These are phyloP conservation scores for Ascoidea rubescens DNA, from an alignment of 805 yeast species.

Conservation along the genomic window DNA sequence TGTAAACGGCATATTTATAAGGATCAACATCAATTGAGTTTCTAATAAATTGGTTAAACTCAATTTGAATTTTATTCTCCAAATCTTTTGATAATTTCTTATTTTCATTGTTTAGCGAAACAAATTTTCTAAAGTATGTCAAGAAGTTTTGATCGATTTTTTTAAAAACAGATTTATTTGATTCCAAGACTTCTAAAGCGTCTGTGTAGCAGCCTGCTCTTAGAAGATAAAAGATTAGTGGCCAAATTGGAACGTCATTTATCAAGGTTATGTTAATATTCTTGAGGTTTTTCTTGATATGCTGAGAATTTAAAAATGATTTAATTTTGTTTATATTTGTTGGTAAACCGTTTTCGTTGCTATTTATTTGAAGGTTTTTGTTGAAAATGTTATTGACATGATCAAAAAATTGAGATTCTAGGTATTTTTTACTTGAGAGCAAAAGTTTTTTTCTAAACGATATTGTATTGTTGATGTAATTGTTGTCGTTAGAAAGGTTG, in stretches of 20 bases:
- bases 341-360: conserved; percentile 42
- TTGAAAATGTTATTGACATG: conserved; percentile 54
- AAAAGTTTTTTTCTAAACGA: conserved; percentile 32
- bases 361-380: conserved; percentile 23
- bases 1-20: conserved; percentile 78
- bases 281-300: conserved; percentile 29
- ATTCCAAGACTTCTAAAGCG: conserved; percentile 54
- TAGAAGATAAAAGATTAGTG: conserved; percentile 66
- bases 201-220: conserved; percentile 76
- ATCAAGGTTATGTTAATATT: conserved; percentile 44
- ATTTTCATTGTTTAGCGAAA: conserved; percentile 28
- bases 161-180: conserved; percentile 59
- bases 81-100: conserved; percentile 50
- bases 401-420: conserved; percentile 68
- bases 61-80: conserved; percentile 56
- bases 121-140: conserved; percentile 59
- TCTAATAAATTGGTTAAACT: conserved; percentile 75
- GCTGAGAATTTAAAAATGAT: conserved; percentile 37
- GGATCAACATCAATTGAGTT: conserved; percentile 65
- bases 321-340: conserved; percentile 59
- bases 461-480: conserved; percentile 6
- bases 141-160: conserved; percentile 81
- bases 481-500: conserved; percentile 5
- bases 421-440: conserved; percentile 38
- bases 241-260: conserved; percentile 92